phyloP scores from a whole-genome alignment of 2,329 filamentous ascomycete species.

The Sporothrix brasiliensis region DNA sequence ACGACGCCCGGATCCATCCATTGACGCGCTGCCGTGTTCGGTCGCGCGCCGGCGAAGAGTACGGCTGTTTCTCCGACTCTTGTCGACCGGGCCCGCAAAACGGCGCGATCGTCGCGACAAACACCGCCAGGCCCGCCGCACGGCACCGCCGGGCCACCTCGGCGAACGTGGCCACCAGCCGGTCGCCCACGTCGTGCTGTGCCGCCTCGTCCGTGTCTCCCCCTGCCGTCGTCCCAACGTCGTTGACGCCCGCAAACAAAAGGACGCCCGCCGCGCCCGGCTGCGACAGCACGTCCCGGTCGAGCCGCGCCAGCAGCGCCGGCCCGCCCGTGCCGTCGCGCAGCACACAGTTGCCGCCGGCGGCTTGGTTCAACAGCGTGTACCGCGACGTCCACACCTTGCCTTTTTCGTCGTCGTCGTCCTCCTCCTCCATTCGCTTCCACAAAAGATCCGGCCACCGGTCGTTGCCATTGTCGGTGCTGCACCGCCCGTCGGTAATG shows the following conservation, averaged over 20 bases:
- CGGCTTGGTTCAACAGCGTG: background rate
- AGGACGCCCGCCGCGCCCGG: background rate
- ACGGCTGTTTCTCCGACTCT: background rate
- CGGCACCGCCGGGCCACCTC: background rate
- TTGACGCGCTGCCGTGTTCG: background rate
- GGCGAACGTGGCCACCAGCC: background rate
- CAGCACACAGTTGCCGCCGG: constrained; percentile 7
- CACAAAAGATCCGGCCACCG: background rate
- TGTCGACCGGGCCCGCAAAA: background rate
- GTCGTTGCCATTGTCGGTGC: constrained; percentile 2
- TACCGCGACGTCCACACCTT: background rate
- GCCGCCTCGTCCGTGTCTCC: background rate
- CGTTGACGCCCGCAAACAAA: background rate
- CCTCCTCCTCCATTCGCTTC: too few species aligned
- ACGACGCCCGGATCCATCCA: background rate
- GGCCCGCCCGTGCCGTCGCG: constrained; percentile 2
- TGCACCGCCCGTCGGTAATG: constrained; percentile 11
- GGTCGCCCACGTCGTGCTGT: background rate
- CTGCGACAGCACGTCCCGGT: background rate
- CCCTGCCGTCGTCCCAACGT: background rate
- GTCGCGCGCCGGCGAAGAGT: background rate
- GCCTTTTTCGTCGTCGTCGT: background rate
- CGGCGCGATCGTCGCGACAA: background rate
- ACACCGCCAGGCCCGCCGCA: background rate
- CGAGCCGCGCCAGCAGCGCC: background rate